Evolutionary conservation across 768 basidiomycete species (phyloP).

Genomic region (Exidia glandulosa): DNA sequence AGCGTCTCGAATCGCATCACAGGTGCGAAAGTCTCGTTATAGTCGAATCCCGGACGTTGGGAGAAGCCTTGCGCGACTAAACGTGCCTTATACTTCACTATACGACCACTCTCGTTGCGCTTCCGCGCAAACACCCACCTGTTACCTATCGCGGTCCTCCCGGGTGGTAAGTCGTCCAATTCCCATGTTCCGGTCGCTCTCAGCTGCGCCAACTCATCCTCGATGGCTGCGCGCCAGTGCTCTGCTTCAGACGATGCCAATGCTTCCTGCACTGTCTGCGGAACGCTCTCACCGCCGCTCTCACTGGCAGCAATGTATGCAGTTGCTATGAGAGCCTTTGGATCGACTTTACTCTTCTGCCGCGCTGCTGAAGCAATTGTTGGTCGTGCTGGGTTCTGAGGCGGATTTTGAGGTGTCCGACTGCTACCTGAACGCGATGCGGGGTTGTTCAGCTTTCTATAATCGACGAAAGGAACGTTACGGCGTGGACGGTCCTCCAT

Average conservation of each 20-base stretch:
- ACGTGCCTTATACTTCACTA: conserved; percentile 13
- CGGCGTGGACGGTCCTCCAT: no score
- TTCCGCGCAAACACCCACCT: conserved; percentile 17
- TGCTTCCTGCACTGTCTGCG: conserved; percentile 4
- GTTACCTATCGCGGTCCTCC: conserved; percentile 7
- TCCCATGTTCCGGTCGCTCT: conserved; percentile 11
- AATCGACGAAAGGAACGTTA: no score
- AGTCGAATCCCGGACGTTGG: conserved; percentile 23
- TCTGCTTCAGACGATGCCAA: conserved; percentile 2
- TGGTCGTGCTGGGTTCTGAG: no score
- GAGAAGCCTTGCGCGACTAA: conserved; percentile 16
- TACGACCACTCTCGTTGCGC: conserved; percentile 10
- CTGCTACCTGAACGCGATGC: no score
- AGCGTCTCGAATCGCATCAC: conserved; percentile 27
- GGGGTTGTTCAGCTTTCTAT: no score
- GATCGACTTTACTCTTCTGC: no score
- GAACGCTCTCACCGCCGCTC: no score
- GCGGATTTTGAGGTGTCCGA: no score
- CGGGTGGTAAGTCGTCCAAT: conserved; percentile 8
- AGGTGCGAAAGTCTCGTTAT: conserved; percentile 29
- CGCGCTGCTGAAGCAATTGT: no score
- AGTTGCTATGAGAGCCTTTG: no score
- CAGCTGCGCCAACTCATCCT: conserved; percentile 12
- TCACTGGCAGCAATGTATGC: background rate
- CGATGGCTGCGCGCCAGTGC: conserved; percentile 13